Conservation (phyloP, 1,139 yeast genomes). For the Geotrichum bryndzae region DNA sequence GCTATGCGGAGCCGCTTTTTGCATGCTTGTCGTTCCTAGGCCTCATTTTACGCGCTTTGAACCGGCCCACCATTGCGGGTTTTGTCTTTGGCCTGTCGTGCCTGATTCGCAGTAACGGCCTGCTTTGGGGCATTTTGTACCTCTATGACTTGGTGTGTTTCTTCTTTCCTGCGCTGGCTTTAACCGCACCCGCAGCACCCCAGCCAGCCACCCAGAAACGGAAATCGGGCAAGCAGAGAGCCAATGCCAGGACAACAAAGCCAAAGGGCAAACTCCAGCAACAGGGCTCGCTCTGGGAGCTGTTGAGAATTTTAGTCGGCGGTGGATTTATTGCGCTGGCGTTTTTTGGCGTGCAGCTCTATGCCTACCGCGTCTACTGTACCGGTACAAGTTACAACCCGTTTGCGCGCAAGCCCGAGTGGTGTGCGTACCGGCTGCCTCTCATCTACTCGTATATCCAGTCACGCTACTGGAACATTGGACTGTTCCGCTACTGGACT, state of each 20-base stretch:
- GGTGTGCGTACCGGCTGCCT: constrained; percentile 62
- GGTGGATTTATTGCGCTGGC: constrained; percentile 51
- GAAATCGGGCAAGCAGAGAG: background rate
- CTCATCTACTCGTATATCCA: constrained; percentile 74
- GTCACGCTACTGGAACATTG: constrained; percentile 74
- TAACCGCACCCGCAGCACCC: background rate
- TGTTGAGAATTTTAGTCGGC: constrained; percentile 36
- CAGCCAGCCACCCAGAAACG: background rate
- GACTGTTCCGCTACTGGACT: constrained; percentile 80
- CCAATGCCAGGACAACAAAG: background rate
- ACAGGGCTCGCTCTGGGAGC: background rate
- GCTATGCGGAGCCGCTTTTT: constrained; percentile 74
- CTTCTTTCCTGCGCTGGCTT: constrained; percentile 24
- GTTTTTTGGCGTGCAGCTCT: constrained; percentile 44
- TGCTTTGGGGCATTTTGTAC: constrained; percentile 65
- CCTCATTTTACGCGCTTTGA: constrained; percentile 41
- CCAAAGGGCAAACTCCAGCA: background rate
- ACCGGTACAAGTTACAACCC: constrained; percentile 34
- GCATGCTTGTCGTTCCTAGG: constrained; percentile 61
- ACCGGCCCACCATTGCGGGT: constrained; percentile 50
- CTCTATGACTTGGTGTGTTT: constrained; percentile 45
- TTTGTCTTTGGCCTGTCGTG: constrained; percentile 51
- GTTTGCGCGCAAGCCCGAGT: constrained; percentile 47
- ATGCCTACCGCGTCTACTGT: constrained; percentile 58
- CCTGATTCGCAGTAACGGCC: constrained; percentile 67